Conservation (phyloP, 2,329 filamentous ascomycete species). For the Ophiocordyceps camponoti-floridani region DNA sequence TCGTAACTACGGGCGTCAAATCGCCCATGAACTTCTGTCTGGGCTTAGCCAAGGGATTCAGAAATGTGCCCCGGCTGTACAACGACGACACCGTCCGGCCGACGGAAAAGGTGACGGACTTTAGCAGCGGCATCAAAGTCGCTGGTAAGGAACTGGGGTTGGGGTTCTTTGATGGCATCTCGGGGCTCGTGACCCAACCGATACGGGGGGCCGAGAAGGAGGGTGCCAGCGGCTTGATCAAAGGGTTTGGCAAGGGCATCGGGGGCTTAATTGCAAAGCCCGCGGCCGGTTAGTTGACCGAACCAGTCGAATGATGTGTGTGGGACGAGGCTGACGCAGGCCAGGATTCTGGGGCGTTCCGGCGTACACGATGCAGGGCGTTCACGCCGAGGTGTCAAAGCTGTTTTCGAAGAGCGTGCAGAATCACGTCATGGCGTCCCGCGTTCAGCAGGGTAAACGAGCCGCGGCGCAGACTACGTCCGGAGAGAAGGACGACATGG, state of each 20-base stretch:
- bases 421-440: slow-evolving; percentile 63
- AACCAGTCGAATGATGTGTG: not conserved
- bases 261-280: slow-evolving; percentile 70
- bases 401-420: slow-evolving; percentile 51
- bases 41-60: slow-evolving; percentile 68
- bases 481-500: slow-evolving; percentile 45
- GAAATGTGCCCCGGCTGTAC: slow-evolving; percentile 73
- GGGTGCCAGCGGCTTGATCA: slow-evolving; percentile 43
- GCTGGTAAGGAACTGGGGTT: slow-evolving; percentile 64
- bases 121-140: slow-evolving; percentile 58
- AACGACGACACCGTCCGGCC: slow-evolving; percentile 68
- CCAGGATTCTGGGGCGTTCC: slow-evolving; percentile 50
- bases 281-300: slow-evolving; percentile 42
- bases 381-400: slow-evolving; percentile 61
- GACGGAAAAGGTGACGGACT: slow-evolving; percentile 60
- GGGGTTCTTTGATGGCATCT: slow-evolving; percentile 66
- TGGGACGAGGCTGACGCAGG: not conserved
- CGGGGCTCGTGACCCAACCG: slow-evolving; percentile 67
- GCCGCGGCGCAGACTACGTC: slow-evolving; percentile 36
- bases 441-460: slow-evolving; percentile 56
- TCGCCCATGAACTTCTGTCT: slow-evolving; percentile 75
- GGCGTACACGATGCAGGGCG: slow-evolving; percentile 67
- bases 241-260: slow-evolving; percentile 68
- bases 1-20: slow-evolving; percentile 58
- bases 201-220: slow-evolving; percentile 36